Conservation (phyloP, 805 yeast genomes). For the Monosporozyma servazzii region DNA sequence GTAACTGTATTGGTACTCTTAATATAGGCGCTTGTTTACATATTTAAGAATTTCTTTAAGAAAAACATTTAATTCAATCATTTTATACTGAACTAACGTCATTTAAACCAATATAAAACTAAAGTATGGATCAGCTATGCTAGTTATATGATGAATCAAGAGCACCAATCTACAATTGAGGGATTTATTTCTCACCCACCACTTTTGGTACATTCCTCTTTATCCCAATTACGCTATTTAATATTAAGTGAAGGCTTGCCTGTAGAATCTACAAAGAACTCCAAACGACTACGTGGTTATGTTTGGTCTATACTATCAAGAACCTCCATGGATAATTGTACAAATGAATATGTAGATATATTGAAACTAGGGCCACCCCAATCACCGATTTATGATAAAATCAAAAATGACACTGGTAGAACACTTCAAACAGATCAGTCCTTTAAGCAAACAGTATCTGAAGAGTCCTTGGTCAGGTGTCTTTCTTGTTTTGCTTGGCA, state of each 20-base stretch:
- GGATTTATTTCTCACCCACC: conserved; percentile 19
- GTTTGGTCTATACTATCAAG: conserved; percentile 75
- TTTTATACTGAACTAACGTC: background rate
- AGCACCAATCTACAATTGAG: conserved; percentile 11
- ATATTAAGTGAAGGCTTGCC: conserved; percentile 18
- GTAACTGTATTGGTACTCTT: background rate
- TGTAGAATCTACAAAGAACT: conserved; percentile 4
- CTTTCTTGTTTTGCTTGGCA: conserved; percentile 64
- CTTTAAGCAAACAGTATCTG: conserved; percentile 61
- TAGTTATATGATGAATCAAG: conserved; percentile 1
- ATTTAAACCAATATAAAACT: background rate
- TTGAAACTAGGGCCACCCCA: conserved; percentile 50
- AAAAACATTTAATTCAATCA: background rate
- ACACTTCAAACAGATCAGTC: conserved; percentile 66
- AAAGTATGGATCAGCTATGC: background rate
- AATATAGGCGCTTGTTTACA: background rate
- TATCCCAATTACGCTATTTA: conserved; percentile 22
- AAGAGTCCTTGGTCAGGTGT: conserved; percentile 55
- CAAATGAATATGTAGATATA: conserved; percentile 46
- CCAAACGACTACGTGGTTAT: conserved; percentile 39
- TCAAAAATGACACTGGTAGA: conserved; percentile 76
- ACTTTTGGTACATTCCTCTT: conserved; percentile 19
- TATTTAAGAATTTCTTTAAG: background rate
- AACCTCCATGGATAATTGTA: conserved; percentile 44
- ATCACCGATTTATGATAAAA: conserved; percentile 47